phyloP scores from a whole-genome alignment of 139 green algal species.

The Chlamydomonas sphaeroides region DNA sequence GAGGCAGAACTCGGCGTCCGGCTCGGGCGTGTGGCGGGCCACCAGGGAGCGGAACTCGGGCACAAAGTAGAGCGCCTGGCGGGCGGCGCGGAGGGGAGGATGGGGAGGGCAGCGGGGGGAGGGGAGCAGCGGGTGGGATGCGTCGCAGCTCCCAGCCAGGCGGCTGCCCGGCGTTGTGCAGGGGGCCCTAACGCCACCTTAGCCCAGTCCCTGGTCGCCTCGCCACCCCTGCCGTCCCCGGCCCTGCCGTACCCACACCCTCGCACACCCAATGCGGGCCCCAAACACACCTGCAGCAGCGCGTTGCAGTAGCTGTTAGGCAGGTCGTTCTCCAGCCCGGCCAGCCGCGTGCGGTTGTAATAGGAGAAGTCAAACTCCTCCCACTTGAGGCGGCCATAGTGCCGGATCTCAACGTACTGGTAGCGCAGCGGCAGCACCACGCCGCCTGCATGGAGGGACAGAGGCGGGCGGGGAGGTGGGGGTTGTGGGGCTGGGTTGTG shows the following conservation, averaged over 20 bases:
- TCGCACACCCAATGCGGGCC: too few species aligned
- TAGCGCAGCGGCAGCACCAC: slow-evolving; percentile 77
- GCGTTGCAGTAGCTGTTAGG: slow-evolving; percentile 95
- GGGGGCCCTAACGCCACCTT: too few species aligned
- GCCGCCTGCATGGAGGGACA: too few species aligned
- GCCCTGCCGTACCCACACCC: too few species aligned
- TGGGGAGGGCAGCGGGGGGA: too few species aligned
- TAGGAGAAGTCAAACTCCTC: slow-evolving; percentile 85
- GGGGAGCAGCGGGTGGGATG: neutral
- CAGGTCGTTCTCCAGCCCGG: slow-evolving; percentile 94
- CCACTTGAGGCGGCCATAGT: slow-evolving; percentile 66
- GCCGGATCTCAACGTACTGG: slow-evolving; percentile 67
- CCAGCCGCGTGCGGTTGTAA: slow-evolving; percentile 92
- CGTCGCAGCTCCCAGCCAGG: too few species aligned
- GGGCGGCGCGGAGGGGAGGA: neutral
- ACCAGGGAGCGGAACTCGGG: slow-evolving; percentile 71
- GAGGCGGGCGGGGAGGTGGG: neutral
- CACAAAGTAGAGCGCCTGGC: slow-evolving; percentile 90
- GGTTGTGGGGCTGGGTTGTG: neutral
- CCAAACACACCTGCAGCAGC: slow-evolving; percentile 91
- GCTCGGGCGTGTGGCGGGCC: slow-evolving; percentile 75
- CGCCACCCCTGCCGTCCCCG: too few species aligned
- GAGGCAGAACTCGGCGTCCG: slow-evolving; percentile 88
- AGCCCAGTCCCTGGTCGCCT: too few species aligned
- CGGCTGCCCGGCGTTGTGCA: too few species aligned